phyloP scores from a whole-genome alignment of 371 early-diverging fungal species.

The Apophysomyces trapeziformis region DNA sequence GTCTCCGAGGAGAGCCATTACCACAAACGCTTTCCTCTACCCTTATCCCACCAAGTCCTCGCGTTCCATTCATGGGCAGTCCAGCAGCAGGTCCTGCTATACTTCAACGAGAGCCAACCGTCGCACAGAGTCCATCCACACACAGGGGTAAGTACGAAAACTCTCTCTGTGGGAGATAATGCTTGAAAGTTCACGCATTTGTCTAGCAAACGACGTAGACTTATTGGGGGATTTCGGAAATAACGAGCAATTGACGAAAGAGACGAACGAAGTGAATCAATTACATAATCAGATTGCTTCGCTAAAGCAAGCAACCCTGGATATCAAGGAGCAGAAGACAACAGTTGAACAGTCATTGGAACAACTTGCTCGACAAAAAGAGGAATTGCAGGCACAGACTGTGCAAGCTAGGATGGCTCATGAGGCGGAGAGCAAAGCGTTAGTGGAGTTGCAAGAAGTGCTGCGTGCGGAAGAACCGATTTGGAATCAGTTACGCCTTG shows the following conservation, averaged over 20 bases:
- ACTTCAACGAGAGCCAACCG: slow-evolving; percentile 11
- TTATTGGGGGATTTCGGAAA: slow-evolving; percentile 52
- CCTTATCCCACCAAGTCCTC: slow-evolving; percentile 41
- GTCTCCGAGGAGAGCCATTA: slow-evolving; percentile 74
- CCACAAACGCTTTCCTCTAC: slow-evolving; percentile 70
- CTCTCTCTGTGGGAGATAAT: too few species aligned
- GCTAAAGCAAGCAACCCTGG: slow-evolving; percentile 25
- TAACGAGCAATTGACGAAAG: slow-evolving; percentile 36
- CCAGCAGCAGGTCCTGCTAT: slow-evolving; percentile 18
- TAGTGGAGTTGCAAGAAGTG: slow-evolving; percentile 26
- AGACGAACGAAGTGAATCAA: slow-evolving; percentile 45
- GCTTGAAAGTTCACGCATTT: neutral
- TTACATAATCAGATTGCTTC: slow-evolving; percentile 44
- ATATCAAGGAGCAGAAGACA: slow-evolving; percentile 30
- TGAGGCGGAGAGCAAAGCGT: slow-evolving; percentile 19
- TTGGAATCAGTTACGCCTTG: slow-evolving; percentile 29
- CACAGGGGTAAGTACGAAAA: neutral
- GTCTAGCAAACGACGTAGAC: slow-evolving; percentile 32
- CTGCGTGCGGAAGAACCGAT: slow-evolving; percentile 28
- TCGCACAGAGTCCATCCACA: neutral
- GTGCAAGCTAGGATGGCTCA: slow-evolving; percentile 35
- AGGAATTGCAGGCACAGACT: slow-evolving; percentile 28
- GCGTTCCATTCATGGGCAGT: neutral
- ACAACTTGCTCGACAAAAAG: slow-evolving; percentile 32
- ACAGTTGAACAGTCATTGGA: slow-evolving; percentile 23